Conservation (phyloP, 2,329 filamentous ascomycete species). For the Paraphoma chrysanthemicola region DNA sequence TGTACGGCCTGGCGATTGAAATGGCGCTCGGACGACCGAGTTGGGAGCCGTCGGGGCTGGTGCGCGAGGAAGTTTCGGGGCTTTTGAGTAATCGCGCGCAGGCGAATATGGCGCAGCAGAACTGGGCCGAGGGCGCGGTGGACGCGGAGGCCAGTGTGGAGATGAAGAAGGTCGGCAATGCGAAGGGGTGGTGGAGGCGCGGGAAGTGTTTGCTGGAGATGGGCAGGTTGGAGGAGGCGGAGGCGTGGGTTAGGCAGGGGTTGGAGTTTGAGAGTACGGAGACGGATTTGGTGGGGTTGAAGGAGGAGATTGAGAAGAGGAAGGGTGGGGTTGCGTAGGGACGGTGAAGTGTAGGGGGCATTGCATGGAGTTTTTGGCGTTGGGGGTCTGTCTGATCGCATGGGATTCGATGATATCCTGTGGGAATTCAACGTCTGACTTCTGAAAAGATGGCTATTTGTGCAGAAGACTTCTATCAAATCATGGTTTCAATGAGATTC, state of each 20-base stretch:
- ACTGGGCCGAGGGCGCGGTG: constrained; percentile 84
- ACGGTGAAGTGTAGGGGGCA: neutral
- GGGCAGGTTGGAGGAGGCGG: constrained; percentile 83
- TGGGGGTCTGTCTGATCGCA: neutral
- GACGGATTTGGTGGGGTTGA: constrained; percentile 47
- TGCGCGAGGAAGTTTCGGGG: constrained; percentile 81
- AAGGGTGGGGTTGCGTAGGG: constrained; percentile 14
- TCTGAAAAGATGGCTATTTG: too few relatives aligned
- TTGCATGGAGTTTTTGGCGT: constrained; percentile 4
- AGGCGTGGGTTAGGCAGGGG: constrained; percentile 76
- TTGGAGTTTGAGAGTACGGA: constrained; percentile 80
- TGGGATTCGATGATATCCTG: neutral
- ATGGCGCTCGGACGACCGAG: constrained; percentile 83
- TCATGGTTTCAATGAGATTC: too few relatives aligned
- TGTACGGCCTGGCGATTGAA: constrained; percentile 85
- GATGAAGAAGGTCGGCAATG: constrained; percentile 83
- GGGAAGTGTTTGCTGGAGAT: constrained; percentile 90
- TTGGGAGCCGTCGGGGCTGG: constrained; percentile 87
- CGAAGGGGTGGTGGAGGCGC: constrained; percentile 92
- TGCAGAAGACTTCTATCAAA: too few relatives aligned
- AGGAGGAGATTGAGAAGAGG: constrained; percentile 56
- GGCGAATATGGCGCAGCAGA: constrained; percentile 81
- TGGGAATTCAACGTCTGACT: neutral
- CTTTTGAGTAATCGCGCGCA: constrained; percentile 89
- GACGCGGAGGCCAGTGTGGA: constrained; percentile 91